Evolutionary conservation across 2,329 filamentous ascomycete genomes (phyloP).

Genomic region (Beauveria scarabaeidicola): DNA sequence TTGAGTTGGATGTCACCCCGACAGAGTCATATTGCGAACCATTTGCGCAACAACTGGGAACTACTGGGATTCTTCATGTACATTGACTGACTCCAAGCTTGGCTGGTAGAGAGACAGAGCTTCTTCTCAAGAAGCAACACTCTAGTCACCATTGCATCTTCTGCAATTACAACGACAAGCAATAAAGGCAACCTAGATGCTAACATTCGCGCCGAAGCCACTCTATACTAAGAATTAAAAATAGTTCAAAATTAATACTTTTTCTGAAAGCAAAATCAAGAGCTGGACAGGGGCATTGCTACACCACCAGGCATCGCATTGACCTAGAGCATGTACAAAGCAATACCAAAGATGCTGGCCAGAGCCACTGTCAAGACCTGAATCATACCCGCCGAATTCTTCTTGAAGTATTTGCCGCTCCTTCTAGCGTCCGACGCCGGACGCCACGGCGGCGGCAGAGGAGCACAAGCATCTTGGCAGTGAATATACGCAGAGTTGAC

Average conservation of each 20-base stretch:
- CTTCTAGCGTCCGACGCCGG: slow-evolving; percentile 4
- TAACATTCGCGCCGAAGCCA: not conserved
- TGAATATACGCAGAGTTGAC: not conserved
- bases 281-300: not conserved
- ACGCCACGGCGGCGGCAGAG: not conserved
- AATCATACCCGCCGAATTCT: slow-evolving; percentile 14
- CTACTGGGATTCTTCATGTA: not conserved
- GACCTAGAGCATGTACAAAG: slow-evolving; percentile 16
- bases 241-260: not conserved
- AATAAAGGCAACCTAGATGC: not conserved
- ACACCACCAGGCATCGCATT: not conserved
- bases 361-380: slow-evolving; percentile 15
- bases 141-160: not conserved
- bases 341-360: slow-evolving; percentile 14
- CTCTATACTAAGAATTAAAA: not conserved
- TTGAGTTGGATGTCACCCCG: slow-evolving; percentile 4
- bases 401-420: slow-evolving; percentile 10
- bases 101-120: not conserved
- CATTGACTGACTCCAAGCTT: not conserved
- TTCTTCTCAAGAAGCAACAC: no score
- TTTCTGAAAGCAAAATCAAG: not conserved
- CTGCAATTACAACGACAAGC: not conserved
- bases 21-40: slow-evolving; percentile 10
- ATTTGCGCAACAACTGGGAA: not conserved
- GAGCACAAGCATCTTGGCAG: not conserved